These are phyloP conservation scores for Gypsophila paniculata DNA, from an alignment of 179 eudicot genomes.

Conservation along the genomic window DNA sequence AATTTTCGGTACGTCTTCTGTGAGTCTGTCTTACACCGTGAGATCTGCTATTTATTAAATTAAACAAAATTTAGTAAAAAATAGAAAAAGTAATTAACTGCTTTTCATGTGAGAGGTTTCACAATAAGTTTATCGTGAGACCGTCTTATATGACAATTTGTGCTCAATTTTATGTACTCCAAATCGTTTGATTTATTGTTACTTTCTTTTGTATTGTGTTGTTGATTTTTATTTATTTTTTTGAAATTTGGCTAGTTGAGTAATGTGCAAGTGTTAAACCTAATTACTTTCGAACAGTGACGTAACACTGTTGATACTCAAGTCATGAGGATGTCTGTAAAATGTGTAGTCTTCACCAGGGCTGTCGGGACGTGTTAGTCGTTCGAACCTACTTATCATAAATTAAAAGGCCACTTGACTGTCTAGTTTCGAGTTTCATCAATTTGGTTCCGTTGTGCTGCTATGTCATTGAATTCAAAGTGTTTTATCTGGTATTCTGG, in stretches of 20 bases:
- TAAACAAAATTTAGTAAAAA: no score
- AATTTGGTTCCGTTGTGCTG: background rate
- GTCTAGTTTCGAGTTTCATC: background rate
- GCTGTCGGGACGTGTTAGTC: background rate
- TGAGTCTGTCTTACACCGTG: no score
- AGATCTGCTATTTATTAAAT: no score
- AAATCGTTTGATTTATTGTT: background rate
- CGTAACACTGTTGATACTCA: background rate
- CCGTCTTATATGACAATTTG: no score
- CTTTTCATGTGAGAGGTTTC: no score
- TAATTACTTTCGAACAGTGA: background rate
- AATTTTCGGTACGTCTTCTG: no score
- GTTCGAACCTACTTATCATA: background rate
- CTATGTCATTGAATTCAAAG: background rate
- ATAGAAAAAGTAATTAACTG: no score
- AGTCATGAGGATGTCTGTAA: background rate
- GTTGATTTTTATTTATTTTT: background rate
- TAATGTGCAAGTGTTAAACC: background rate
- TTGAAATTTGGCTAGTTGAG: conserved; percentile 8
- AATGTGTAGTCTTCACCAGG: background rate
- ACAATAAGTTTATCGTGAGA: no score
- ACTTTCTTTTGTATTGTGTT: background rate
- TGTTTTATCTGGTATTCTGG: background rate
- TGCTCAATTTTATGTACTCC: background rate
- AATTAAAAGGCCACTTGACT: no score